Evolutionary conservation across 2,329 filamentous ascomycete species (phyloP), one percentile per base, ranked within the genome.

Genomic region (Colletotrichum lupini): DNA sequence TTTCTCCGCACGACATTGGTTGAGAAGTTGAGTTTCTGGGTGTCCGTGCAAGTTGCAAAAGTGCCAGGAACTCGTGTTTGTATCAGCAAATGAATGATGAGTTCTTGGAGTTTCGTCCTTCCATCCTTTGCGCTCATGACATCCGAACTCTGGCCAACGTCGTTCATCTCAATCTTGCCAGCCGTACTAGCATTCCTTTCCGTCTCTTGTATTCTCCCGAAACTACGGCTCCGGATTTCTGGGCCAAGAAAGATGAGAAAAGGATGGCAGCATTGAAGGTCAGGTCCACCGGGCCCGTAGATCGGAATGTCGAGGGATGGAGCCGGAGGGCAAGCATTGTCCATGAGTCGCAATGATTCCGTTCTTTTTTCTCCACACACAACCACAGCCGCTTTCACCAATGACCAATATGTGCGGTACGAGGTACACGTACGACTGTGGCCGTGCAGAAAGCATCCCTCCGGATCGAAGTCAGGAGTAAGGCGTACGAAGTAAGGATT

Each of bases 271-370:
- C 35, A 37, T 4, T 26, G 26, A 62, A 62, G 56, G 56, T 5
- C 30, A 57, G 67, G 57, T 42, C 61, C 67, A 61, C 71, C 30
- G 28, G 67, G 55, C 49, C 61, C 60, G 71, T 56, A 30, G 55
- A 73, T 73, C 60, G 49, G 56, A 65, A 71, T 71, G 42, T 66
- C 28, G 28, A 65, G 42, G 57, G 30, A 35, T 55, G 68, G 46
- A 32, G 19, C 22, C 53, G 37, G 55, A 52, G 64, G 57, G 64
- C 37, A 55, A 19, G 37, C 65, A 24, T 58, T 62, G 53, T 56
- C 59, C 65, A 68, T 53, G 69, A 58, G 24, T 35, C 55, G 56
- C 60, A 58, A 22, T 56, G 24, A 35, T 49, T 53, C 37, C 37
- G 28, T 28, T 52, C 35, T n/a, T 55, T 24, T n/a, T 55, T 24